A percentile compares a stretch with the other conserved stretches of the same genome.
These are phyloP conservation scores for Neofusicoccum cordaticola DNA, from an alignment of 2,329 filamentous ascomycete species.

Conservation along the genomic window DNA sequence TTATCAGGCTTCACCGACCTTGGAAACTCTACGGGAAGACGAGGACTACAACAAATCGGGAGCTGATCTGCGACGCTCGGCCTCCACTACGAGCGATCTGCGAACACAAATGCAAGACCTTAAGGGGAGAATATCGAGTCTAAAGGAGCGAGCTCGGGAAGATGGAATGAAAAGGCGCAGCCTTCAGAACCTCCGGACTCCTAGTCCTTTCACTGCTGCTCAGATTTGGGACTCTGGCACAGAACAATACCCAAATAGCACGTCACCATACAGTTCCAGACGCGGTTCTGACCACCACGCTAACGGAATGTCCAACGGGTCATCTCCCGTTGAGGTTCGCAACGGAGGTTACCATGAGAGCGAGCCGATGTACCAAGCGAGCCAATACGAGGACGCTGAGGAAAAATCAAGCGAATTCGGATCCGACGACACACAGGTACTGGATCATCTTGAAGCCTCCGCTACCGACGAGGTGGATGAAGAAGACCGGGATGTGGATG, in stretches of 20 bases:
- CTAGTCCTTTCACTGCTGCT: conserved; percentile 73
- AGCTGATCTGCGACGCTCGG: conserved; percentile 56
- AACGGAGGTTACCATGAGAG: background rate
- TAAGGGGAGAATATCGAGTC: conserved; percentile 76
- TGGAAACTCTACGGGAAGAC: conserved; percentile 45
- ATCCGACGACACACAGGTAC: conserved; percentile 6
- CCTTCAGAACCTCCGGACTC: conserved; percentile 69
- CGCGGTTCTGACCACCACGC: conserved; percentile 12
- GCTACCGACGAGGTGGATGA: conserved; percentile 35
- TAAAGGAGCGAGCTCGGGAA: conserved; percentile 74
- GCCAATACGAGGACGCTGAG: conserved; percentile 27
- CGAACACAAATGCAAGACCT: conserved; percentile 83
- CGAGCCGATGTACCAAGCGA: conserved; percentile 17
- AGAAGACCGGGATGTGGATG: conserved; percentile 38
- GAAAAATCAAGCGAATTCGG: conserved; percentile 18
- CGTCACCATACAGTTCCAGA: background rate
- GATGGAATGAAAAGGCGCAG: conserved; percentile 77
- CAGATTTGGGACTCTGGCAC: conserved; percentile 56
- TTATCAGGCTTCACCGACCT: conserved; percentile 38
- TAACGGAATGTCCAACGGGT: background rate
- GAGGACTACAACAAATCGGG: conserved; percentile 26
- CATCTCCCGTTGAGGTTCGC: background rate
- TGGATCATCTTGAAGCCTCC: conserved; percentile 20
- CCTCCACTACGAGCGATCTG: conserved; percentile 69
- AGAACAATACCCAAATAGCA: conserved; percentile 26